These are phyloP conservation scores for Rhizopogon vulgaris DNA, from an alignment of 768 basidiomycete genomes.

Conservation along the genomic window DNA sequence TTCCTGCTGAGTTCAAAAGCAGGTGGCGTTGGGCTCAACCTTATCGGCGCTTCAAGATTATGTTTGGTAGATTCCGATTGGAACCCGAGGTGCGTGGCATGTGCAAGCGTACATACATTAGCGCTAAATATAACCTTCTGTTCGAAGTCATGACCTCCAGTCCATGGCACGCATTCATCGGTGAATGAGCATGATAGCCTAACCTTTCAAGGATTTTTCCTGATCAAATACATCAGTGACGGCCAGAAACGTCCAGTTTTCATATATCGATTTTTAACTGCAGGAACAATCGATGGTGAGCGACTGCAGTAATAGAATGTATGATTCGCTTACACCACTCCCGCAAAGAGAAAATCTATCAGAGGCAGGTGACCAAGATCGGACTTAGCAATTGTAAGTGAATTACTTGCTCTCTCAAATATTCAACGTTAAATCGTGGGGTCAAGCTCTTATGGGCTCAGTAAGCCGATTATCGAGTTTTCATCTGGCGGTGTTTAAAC, in stretches of 20 bases:
- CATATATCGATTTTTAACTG: conserved; percentile 82
- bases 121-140: background rate
- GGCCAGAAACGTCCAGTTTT: conserved; percentile 90
- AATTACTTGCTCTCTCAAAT: conserved; percentile 2
- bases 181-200: conserved; percentile 32
- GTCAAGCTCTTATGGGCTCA: conserved; percentile 64
- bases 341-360: conserved; percentile 76
- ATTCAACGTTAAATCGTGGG: background rate
- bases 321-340: conserved; percentile 1
- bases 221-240: conserved; percentile 47
- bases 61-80: conserved; percentile 88
- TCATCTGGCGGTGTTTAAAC: background rate
- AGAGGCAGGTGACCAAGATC: conserved; percentile 91
- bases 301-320: background rate
- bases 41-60: conserved; percentile 85
- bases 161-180: conserved; percentile 97
- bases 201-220: conserved; percentile 2
- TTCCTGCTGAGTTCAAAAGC: conserved; percentile 94
- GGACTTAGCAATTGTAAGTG: conserved; percentile 80
- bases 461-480: conserved; percentile 28
- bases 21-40: conserved; percentile 91
- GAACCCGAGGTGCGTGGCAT: conserved; percentile 71
- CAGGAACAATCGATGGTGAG: conserved; percentile 86
- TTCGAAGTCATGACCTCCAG: conserved; percentile 77
- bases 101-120: background rate